Conservation (phyloP, 306 rosid genomes). For the Leucaena leucocephala region DNA sequence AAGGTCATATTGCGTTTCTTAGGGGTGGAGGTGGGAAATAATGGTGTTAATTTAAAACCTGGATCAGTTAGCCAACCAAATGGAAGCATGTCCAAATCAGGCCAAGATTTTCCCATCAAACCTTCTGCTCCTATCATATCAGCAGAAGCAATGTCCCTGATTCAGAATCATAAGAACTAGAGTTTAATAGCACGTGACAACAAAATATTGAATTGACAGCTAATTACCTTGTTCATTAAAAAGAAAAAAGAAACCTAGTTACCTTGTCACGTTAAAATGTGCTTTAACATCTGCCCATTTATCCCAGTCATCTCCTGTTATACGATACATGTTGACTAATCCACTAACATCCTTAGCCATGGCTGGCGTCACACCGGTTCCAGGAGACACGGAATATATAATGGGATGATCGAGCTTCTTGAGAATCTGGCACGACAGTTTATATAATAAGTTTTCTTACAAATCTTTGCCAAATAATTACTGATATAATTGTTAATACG, state of each 20-base stretch:
- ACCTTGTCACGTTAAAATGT: conserved; percentile 87
- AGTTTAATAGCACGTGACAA: conserved; percentile 14
- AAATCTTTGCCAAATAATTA: conserved; percentile 21
- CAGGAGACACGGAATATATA: conserved; percentile 87
- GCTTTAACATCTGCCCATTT: conserved; percentile 63
- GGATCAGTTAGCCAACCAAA: conserved; percentile 86
- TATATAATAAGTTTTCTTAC: conserved; percentile 17
- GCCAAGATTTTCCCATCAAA: conserved; percentile 92
- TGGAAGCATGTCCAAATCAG: conserved; percentile 99
- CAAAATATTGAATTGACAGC: not conserved
- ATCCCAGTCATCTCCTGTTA: conserved; percentile 99
- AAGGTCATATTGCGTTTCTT: no score
- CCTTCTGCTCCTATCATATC: conserved; percentile 78
- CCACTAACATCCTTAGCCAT: conserved; percentile 77
- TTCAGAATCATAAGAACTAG: conserved; percentile 28
- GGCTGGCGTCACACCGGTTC: conserved; percentile 75
- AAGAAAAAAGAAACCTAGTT: conserved; percentile 28
- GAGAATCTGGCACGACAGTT: conserved; percentile 59
- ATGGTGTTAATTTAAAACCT: conserved; percentile 41
- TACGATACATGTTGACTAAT: conserved; percentile 84
- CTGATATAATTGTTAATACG: conserved; percentile 4
- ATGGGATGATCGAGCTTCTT: conserved; percentile 65
- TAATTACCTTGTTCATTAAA: not conserved
- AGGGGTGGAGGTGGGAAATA: no score
- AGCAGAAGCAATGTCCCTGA: conserved; percentile 78